Conservation (phyloP, 176 grass and related monocot genomes). For the Oryza glumipatula region DNA sequence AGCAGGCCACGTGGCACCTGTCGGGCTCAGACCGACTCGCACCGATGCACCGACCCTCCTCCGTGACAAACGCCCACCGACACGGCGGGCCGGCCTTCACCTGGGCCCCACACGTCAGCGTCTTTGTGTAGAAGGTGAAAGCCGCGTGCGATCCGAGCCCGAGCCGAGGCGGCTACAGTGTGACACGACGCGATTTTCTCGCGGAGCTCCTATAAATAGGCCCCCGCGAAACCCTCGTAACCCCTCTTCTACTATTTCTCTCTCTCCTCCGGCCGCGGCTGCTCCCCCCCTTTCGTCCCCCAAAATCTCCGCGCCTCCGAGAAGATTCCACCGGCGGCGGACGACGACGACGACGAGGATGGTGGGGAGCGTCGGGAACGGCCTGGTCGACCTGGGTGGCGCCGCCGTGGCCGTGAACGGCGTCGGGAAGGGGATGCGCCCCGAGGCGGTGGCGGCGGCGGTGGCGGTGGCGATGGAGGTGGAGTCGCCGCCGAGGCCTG, state of each 20-base stretch:
- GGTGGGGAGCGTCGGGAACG: slow-evolving; percentile 79
- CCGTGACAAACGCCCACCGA: not conserved
- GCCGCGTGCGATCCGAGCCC: too few species aligned
- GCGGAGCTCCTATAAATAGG: slow-evolving; percentile 17
- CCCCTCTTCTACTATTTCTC: not conserved
- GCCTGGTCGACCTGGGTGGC: slow-evolving; percentile 46
- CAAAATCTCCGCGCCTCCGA: slow-evolving; percentile 38
- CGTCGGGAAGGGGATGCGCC: not conserved
- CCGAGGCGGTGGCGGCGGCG: not conserved
- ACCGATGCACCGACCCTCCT: not conserved
- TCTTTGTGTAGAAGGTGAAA: fast-evolving
- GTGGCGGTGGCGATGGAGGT: slow-evolving; percentile 47
- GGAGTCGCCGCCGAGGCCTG: not conserved
- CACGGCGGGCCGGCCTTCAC: fast-evolving
- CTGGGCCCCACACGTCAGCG: not conserved
- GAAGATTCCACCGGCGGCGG: not conserved
- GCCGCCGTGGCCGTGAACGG: not conserved
- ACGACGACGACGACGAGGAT: slow-evolving; percentile 42
- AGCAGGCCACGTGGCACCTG: not conserved
- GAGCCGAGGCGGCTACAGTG: too few species aligned
- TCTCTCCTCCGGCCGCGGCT: not conserved
- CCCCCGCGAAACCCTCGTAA: slow-evolving; percentile 37
- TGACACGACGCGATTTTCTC: not conserved
- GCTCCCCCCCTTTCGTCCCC: not conserved
- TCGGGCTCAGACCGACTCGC: not conserved